Evolutionary conservation across 164 flowering plant genomes (phyloP), one percentile per base, ranked within the genome.

Genomic region (Chimonanthus salicifolius): DNA sequence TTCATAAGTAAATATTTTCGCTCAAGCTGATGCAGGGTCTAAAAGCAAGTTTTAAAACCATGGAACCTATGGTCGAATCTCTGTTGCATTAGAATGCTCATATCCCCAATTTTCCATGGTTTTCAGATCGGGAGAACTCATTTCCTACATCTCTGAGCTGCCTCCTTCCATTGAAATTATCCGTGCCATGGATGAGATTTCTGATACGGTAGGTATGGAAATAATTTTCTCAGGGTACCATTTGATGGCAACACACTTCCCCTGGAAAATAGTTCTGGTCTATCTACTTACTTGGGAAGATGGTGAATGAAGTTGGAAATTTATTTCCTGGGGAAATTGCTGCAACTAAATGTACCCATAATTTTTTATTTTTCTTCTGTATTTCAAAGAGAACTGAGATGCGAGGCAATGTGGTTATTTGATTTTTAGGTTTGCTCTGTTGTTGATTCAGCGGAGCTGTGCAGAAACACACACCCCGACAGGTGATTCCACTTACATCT

Each of bases 401-500:
- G 44, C 15, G 33, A 44, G 20, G 4, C 15, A 54, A 54, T 54
- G 4, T 54, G 60, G 11, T 51, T 0, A 51, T 67, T 10, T 7
- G 18, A 18, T 74, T 20, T 74, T 68, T 76, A 96, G 99, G 97
- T 96, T 18, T 96, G 98, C 72, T 84, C 92, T 66, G 98, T 94
- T 67, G 87, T 92, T 18, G 97, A 96, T 75, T 94, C 98, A 20
- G 97, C 99, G 2, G 97, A 90, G 62, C 84, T 94, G 7, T 96
- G 99, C 77, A 86, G 97, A 77, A 82, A 88, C 70, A 96, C 99
- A 78, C 99, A 96, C 84, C 98, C 99, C 0, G 97, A 92, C 83
- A 90, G 90, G 99, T 94, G 64, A 71, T 50, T 81, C 33, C 48
- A 70, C 62, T 8, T 44, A 51, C 43, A 1, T 5, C 6, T 54